phyloP scores from a whole-genome alignment of 495 filamentous ascomycete genomes.

The Cenococcum geophilum region DNA sequence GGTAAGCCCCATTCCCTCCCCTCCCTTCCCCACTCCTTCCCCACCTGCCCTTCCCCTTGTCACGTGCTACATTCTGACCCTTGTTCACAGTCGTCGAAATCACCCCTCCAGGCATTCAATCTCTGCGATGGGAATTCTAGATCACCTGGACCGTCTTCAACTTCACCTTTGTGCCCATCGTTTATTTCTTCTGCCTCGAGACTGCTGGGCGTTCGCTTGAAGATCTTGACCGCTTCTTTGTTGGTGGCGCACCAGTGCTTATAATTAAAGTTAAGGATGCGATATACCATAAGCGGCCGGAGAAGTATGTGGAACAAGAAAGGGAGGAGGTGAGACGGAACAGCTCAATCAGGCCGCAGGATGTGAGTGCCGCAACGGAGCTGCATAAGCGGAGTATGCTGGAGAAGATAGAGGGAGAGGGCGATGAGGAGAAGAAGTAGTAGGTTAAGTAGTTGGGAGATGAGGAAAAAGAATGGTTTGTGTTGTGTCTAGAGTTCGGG shows the following conservation, averaged over 20 bases:
- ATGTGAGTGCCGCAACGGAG: constrained; percentile 5
- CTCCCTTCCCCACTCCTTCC: not conserved
- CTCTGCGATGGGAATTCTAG: constrained; percentile 57
- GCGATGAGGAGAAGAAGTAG: not conserved
- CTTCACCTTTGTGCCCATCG: constrained; percentile 49
- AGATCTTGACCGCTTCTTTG: constrained; percentile 48
- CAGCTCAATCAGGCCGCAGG: constrained; percentile 9
- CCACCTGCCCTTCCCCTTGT: not conserved
- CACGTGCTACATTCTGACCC: not conserved
- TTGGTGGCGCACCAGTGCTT: constrained; percentile 40
- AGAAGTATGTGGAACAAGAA: constrained; percentile 13
- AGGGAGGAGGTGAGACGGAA: constrained; percentile 13
- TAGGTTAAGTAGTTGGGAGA: too few relatives aligned
- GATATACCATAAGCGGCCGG: constrained; percentile 37
- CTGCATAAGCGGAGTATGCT: constrained; percentile 4
- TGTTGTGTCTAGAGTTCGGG: too few relatives aligned
- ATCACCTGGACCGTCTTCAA: constrained; percentile 60
- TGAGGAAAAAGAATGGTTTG: not conserved
- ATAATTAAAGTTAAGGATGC: constrained; percentile 42
- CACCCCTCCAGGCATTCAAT: constrained; percentile 55
- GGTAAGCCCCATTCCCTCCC: not conserved
- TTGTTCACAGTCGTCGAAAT: constrained; percentile 49
- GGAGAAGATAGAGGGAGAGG: not conserved
- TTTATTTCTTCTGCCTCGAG: constrained; percentile 60
- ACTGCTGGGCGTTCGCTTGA: constrained; percentile 50